Base-by-base conservation (phyloP, 1,284 basidiomycete species). In the Anthracocystis setariae region DNA sequence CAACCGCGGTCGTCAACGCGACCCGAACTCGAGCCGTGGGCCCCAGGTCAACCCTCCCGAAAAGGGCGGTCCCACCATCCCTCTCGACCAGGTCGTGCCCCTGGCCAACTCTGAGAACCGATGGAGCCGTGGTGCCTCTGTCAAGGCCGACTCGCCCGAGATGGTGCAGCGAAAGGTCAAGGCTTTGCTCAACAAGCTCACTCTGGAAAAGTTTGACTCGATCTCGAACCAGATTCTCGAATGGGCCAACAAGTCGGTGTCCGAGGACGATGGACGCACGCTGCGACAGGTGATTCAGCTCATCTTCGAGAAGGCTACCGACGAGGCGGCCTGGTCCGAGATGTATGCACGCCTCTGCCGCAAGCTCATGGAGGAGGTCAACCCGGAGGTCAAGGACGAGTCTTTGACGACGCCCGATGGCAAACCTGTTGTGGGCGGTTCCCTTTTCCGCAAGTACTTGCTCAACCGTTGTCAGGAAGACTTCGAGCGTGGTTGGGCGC, bases 331-430 rank as follows among this genome's bases (percentile, higher is more conserved):
- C 35, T 96, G 92, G 91, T 94, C 92, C 10, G 92, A 93, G 86
- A 96, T 97, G 92, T 97, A 98, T 83, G 95, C 95, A 25, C 89
- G 91, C 49, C 86, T 98, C 45, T 97, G 94, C 83, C 88, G 92
- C 68, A 93, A 94, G 87, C 91, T 98, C 87, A 91, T 93, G 88
- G 92, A 93, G 84, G 88, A 89, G 80, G 90, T 97, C 78, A 92
- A 90, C 75, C 86, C 89, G 39, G 89, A 90, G 46, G 92, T 98
- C 23, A 90, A 90, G 76, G 94, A 98, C 82, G 92, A 93, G 73
- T 74, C 68, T 51, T 59, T 82, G 43, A 66, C 71, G 86, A 85
- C 89, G 87, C 46, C 85, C 10, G 92, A 94, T 68, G 92, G 91
- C 80, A 91, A 91, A 82, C 90, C 91, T 13, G 91, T 84, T 88